phyloP scores from a whole-genome alignment of 768 basidiomycete species.

The Serendipita sp. region DNA sequence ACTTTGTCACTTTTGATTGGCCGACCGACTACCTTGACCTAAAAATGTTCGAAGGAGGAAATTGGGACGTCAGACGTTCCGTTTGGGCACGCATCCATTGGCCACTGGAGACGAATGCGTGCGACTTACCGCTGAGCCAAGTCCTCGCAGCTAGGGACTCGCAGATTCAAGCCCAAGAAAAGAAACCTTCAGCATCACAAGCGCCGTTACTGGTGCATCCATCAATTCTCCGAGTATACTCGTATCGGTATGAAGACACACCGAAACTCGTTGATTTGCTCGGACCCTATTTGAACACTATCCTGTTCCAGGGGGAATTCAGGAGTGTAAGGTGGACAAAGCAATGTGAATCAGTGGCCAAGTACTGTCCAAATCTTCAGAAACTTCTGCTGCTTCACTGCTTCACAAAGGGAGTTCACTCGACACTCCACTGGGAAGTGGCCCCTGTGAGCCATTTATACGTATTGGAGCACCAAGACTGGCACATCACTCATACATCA shows the following conservation, averaged over 20 bases:
- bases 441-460: not conserved
- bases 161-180: not conserved
- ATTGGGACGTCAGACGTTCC: not conserved
- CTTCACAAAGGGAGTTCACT: not conserved
- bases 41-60: not conserved
- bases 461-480: not conserved
- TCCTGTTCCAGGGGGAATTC: not conserved
- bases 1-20: not conserved
- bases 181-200: not conserved
- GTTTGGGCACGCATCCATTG: not conserved
- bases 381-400: not conserved
- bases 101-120: not conserved
- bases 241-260: not conserved
- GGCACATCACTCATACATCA: not conserved
- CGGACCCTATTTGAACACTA: not conserved
- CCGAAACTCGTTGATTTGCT: not conserved
- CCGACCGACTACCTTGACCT: not conserved
- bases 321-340: not conserved
- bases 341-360: not conserved
- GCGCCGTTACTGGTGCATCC: not conserved
- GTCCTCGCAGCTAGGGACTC: not conserved
- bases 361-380: not conserved
- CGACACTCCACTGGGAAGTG: not conserved
- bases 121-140: not conserved
- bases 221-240: not conserved